A percentile compares a stretch with the other conserved stretches of the same genome.
Conservation (phyloP, 202 grass and related monocot genomes). For the Miscanthus sacchariflorus region DNA sequence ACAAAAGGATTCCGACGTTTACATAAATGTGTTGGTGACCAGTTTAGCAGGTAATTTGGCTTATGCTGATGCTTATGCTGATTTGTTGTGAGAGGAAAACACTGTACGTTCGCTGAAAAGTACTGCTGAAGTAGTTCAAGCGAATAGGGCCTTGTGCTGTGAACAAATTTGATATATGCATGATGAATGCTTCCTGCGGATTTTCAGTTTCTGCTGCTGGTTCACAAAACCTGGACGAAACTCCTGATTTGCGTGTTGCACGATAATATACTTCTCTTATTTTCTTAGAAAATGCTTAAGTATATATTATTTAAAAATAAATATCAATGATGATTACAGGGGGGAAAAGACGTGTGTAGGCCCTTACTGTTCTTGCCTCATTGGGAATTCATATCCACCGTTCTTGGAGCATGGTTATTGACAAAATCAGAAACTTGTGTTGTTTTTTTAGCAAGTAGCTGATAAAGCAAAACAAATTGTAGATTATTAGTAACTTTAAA, state of each 20-base stretch:
- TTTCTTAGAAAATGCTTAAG: background rate
- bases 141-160: background rate
- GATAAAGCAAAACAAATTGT: background rate
- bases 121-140: too few species aligned
- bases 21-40: constrained; percentile 60
- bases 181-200: background rate
- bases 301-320: too few species aligned
- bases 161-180: background rate
- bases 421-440: background rate
- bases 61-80: too few species aligned
- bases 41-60: constrained; percentile 54
- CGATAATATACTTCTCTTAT: background rate
- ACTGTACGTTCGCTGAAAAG: too few species aligned
- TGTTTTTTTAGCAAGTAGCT: background rate
- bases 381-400: background rate
- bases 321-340: too few species aligned
- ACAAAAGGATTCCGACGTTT: constrained; percentile 35
- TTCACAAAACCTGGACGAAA: background rate
- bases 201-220: background rate
- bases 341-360: too few species aligned
- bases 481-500: background rate
- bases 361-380: too few species aligned
- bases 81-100: too few species aligned
- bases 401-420: background rate
- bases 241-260: background rate